These are phyloP conservation scores for Physaria fendleri DNA, from an alignment of 345 rosid genomes.

Conservation along the genomic window DNA sequence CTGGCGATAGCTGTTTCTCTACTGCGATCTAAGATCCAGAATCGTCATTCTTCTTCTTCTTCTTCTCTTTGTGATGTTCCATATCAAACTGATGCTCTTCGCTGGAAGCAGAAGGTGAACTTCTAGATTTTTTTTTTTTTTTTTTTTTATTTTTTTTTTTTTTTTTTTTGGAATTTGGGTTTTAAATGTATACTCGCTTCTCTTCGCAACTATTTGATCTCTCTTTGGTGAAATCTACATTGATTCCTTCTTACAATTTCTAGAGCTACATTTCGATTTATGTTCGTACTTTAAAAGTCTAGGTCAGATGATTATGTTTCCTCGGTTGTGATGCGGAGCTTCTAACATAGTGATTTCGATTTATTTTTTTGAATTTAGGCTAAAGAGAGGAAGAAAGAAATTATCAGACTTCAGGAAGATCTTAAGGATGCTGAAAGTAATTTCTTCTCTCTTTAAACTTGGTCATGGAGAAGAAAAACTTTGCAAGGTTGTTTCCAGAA, in stretches of 20 bases:
- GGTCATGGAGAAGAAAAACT: too few relatives aligned
- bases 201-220: neutral
- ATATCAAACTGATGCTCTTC: constrained; percentile 46
- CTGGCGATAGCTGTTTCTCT: constrained; percentile 72
- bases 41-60: constrained; percentile 30
- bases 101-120: constrained; percentile 85
- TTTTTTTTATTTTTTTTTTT: too few relatives aligned
- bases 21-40: constrained; percentile 62
- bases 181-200: neutral
- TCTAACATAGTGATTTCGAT: constrained; percentile 2
- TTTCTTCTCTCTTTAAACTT: constrained; percentile 2
- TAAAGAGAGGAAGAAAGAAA: constrained; percentile 70
- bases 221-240: neutral
- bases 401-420: constrained; percentile 61
- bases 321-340: neutral
- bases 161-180: neutral
- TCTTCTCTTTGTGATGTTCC: constrained; percentile 15
- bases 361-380: constrained; percentile 58
- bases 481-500: constrained; percentile 5
- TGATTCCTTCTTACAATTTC: neutral
- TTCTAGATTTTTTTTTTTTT: constrained; percentile 1
- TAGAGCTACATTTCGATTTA: neutral
- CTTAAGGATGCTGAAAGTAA: constrained; percentile 78
- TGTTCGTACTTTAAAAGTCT: neutral
- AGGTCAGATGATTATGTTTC: neutral